Percentiles rank a stretch among this genome's conserved stretches.
Conservation (phyloP, 2,329 filamentous ascomycete genomes). For the Sporothrix humicola region DNA sequence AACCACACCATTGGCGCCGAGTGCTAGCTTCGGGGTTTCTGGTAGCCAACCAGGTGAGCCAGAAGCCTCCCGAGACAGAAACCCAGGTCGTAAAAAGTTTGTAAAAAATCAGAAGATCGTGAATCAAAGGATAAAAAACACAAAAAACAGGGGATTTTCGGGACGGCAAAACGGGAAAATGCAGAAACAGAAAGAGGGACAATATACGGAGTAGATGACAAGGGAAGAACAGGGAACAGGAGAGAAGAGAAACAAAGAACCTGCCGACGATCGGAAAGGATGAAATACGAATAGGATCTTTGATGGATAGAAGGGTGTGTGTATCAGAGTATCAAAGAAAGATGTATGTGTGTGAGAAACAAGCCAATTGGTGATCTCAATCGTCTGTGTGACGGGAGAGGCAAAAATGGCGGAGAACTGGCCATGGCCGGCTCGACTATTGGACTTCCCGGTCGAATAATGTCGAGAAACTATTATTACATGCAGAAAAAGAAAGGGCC, state of each 20-base stretch:
- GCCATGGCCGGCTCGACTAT: too few relatives aligned
- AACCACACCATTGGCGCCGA: conserved; percentile 22
- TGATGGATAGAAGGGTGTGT: neutral
- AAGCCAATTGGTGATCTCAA: neutral
- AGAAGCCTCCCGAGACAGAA: neutral
- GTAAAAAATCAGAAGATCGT: neutral
- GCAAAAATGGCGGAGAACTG: neutral
- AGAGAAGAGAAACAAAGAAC: neutral
- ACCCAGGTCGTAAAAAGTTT: neutral
- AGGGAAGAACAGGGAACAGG: neutral
- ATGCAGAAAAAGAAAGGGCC: neutral
- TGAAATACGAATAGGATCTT: neutral
- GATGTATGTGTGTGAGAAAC: neutral
- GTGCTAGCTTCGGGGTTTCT: conserved; percentile 11
- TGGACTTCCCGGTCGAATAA: too few relatives aligned
- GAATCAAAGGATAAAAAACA: neutral
- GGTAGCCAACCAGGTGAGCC: conserved; percentile 30
- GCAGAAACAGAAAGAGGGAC: neutral
- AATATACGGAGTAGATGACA: neutral
- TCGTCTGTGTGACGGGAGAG: neutral
- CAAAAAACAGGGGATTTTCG: neutral
- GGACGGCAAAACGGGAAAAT: conserved; percentile 16
- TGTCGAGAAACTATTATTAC: too few relatives aligned
- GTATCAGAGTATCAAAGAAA: neutral
- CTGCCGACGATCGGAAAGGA: neutral